Evolutionary conservation across 192 early-diverging fungal species (phyloP).

Genomic region (Spizellomyces sp.): DNA sequence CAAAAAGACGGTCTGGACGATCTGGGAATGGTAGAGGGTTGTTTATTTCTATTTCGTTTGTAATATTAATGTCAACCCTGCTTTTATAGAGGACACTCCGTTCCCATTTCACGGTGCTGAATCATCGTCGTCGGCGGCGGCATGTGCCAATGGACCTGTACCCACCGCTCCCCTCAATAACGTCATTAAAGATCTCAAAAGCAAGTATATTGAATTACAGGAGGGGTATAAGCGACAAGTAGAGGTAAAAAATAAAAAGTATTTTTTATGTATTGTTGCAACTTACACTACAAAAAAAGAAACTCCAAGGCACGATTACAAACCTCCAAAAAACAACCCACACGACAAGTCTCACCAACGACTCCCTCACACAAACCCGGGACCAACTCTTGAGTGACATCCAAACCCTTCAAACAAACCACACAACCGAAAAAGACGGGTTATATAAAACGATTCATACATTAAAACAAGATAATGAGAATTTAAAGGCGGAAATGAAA

Average conservation of each 20-base stretch:
- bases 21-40: background rate
- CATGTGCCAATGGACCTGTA: background rate
- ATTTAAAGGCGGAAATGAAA: constrained; percentile 21
- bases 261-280: no score
- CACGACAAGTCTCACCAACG: background rate
- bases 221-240: constrained; percentile 50
- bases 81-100: constrained; percentile 8
- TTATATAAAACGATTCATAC: constrained; percentile 47
- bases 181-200: constrained; percentile 46
- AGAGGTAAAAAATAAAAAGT: constrained; percentile 29
- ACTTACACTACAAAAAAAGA: background rate
- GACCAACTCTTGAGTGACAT: background rate
- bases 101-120: constrained; percentile 4
- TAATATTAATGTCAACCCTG: no score
- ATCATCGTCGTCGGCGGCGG: background rate
- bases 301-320: constrained; percentile 13
- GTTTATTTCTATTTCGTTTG: no score
- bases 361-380: background rate
- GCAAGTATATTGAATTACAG: constrained; percentile 58
- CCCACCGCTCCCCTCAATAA: constrained; percentile 46
- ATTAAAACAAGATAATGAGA: constrained; percentile 38
- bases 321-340: background rate
- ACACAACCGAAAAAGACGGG: constrained; percentile 48
- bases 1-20: no score
- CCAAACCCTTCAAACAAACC: constrained; percentile 15